Percentiles rank a stretch among this genome's conserved stretches.
Evolutionary conservation across 208 protist genomes (phyloP).

Genomic region (Wallacemonas rigidus): DNA sequence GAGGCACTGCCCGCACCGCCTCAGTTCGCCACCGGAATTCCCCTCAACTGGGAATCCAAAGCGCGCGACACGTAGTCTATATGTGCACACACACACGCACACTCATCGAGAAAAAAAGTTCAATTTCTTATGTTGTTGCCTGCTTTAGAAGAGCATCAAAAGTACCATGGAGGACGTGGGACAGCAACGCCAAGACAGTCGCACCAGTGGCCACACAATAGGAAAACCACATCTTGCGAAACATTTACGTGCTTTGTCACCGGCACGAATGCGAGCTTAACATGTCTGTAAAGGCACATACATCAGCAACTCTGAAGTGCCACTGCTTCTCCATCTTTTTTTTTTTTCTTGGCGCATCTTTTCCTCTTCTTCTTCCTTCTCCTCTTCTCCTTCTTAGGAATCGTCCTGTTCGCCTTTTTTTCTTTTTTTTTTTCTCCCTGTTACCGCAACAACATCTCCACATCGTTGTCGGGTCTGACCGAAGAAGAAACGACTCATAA

Average conservation of each 20-base stretch:
- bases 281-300: too few species aligned
- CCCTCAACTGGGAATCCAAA: conserved; percentile 8
- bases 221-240: too few species aligned
- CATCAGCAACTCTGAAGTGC: too few species aligned
- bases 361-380: conserved; percentile 16
- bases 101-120: not conserved
- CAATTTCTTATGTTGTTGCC: not conserved
- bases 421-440: conserved; percentile 18
- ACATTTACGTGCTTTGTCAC: too few species aligned
- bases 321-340: too few species aligned
- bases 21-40: conserved; percentile 22
- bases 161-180: too few species aligned
- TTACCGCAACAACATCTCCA: not conserved
- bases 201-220: too few species aligned
- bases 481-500: too few species aligned
- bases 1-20: conserved; percentile 12
- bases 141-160: too few species aligned
- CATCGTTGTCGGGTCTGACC: too few species aligned
- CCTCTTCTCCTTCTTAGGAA: not conserved
- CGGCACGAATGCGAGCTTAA: too few species aligned
- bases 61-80: not conserved
- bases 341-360: not conserved
- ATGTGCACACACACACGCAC: conserved; percentile 13
- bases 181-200: too few species aligned
- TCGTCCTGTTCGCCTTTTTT: conserved; percentile 13